Evolutionary conservation across 2,329 filamentous ascomycete genomes (phyloP).

Genomic region (Fusarium tupiense): DNA sequence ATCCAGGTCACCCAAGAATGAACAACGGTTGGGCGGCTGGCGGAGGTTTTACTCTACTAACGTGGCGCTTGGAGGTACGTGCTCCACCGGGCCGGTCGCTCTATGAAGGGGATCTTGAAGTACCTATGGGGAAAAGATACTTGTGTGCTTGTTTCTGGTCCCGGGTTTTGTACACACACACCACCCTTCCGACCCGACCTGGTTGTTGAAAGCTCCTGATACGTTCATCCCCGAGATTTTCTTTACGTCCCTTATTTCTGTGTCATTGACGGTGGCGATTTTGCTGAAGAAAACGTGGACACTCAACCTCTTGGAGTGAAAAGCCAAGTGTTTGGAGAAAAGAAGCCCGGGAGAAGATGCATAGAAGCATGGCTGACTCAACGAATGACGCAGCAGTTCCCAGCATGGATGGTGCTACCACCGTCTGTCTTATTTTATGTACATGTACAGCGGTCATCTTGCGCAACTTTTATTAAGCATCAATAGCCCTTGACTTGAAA

Average conservation of each 20-base stretch:
- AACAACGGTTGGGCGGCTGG: constrained; percentile 31
- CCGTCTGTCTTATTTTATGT: background rate
- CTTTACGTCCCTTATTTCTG: constrained; percentile 1
- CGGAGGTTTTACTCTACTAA: constrained; percentile 28
- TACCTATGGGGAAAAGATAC: constrained; percentile 48
- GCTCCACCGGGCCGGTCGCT: constrained; percentile 42
- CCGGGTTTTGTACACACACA: constrained; percentile 43
- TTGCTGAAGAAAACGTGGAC: constrained; percentile 13
- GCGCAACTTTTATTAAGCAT: background rate
- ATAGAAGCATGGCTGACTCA: constrained; percentile 22
- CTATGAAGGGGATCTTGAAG: constrained; percentile 26
- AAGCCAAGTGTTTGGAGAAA: constrained; percentile 7
- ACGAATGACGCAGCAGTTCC: constrained; percentile 30
- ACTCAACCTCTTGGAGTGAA: constrained; percentile 16
- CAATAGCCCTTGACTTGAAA: background rate
- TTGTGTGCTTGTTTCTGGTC: constrained; percentile 31
- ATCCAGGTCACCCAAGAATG: constrained; percentile 21
- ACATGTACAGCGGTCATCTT: background rate
- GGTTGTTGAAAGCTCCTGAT: background rate
- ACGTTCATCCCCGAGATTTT: constrained; percentile 8
- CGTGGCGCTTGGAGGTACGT: constrained; percentile 22
- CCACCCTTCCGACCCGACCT: constrained; percentile 24
- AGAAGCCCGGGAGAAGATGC: constrained; percentile 24
- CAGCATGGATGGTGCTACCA: background rate
- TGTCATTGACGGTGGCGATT: constrained; percentile 28